These are phyloP conservation scores for Saxispiralis lemnorum DNA, from an alignment of 495 filamentous ascomycete genomes.

Conservation along the genomic window DNA sequence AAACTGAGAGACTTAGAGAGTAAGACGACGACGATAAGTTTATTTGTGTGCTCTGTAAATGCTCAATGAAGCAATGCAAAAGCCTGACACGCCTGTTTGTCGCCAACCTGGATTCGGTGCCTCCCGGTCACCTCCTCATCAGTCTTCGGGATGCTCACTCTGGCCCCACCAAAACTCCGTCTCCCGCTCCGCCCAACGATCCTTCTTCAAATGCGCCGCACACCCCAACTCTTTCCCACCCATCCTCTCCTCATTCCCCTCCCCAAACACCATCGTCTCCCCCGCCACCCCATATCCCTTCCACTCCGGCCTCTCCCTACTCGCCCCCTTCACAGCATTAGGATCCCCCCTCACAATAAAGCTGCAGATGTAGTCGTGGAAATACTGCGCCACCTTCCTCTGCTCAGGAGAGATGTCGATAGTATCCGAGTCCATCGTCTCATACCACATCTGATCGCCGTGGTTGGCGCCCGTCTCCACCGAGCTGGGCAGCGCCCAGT, in stretches of 20 bases:
- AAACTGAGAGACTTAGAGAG: too few species aligned
- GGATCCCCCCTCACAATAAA: conserved; percentile 39
- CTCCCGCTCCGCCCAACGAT: conserved; percentile 31
- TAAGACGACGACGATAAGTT: too few species aligned
- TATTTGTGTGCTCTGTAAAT: too few species aligned
- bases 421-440: conserved; percentile 33
- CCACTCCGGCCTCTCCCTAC: conserved; percentile 22
- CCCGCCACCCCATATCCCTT: conserved; percentile 15
- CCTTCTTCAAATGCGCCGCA: conserved; percentile 27
- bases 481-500: conserved; percentile 36
- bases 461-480: conserved; percentile 38
- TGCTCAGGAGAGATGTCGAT: conserved; percentile 29
- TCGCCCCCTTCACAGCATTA: conserved; percentile 24
- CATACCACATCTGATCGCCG: conserved; percentile 38
- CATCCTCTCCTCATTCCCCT: conserved; percentile 42
- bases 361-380: conserved; percentile 38
- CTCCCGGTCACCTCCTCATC: neutral
- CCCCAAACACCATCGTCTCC: conserved; percentile 37
- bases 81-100: too few species aligned
- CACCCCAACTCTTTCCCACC: conserved; percentile 26
- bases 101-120: too few species aligned
- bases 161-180: conserved; percentile 39
- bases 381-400: conserved; percentile 30
- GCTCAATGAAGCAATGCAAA: too few species aligned
- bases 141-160: neutral